Conservation (phyloP, 805 yeast species). For the Candida easanensis region DNA sequence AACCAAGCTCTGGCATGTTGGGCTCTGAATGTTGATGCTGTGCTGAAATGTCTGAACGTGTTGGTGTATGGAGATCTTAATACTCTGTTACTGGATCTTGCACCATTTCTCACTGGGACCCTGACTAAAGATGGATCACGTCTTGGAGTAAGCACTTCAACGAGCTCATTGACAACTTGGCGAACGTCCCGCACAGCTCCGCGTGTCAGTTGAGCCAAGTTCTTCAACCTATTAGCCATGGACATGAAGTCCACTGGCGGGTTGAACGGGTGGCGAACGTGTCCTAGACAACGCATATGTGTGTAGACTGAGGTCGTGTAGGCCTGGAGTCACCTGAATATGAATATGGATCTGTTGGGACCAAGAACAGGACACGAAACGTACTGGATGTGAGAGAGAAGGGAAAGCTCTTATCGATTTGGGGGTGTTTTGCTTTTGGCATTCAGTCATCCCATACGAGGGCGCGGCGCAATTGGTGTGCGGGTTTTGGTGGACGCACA, state of each 20-base stretch:
- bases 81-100: slow-evolving; percentile 8
- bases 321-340: too few species aligned
- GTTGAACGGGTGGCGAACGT: slow-evolving; percentile 6
- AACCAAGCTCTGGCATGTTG: slow-evolving; percentile 6
- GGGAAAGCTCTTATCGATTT: not conserved
- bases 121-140: slow-evolving; percentile 35
- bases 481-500: slow-evolving; percentile 2
- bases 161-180: slow-evolving; percentile 45
- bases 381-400: too few species aligned
- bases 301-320: not conserved
- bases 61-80: slow-evolving; percentile 17
- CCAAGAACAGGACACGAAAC: too few species aligned
- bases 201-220: slow-evolving; percentile 44
- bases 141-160: slow-evolving; percentile 30
- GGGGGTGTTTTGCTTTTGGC: not conserved
- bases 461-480: slow-evolving; percentile 1
- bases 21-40: slow-evolving; percentile 13
- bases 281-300: not conserved
- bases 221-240: slow-evolving; percentile 37
- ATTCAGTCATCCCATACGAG: not conserved
- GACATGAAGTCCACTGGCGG: slow-evolving; percentile 21
- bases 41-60: slow-evolving; percentile 28
- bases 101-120: slow-evolving; percentile 37
- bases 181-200: slow-evolving; percentile 46
- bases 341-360: too few species aligned